phyloP scores from a whole-genome alignment of 352 stramenopile genomes.

The Pythium sukuiense region DNA sequence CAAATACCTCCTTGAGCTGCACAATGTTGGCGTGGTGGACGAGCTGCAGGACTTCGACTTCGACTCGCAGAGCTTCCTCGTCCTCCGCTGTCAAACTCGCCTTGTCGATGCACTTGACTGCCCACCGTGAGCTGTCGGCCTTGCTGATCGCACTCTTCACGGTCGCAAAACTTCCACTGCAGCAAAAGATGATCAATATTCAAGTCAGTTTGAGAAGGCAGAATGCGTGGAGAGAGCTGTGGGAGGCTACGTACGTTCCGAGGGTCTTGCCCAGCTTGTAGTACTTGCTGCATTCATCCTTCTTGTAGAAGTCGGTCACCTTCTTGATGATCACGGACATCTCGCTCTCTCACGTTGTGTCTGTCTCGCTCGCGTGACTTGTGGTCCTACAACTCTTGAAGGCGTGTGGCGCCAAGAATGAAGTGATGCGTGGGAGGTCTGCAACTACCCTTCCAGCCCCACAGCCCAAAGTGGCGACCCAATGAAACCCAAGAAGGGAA shows the following conservation, averaged over 20 bases:
- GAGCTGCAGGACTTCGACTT: slow-evolving; percentile 83
- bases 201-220: neutral
- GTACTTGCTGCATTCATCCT: slow-evolving; percentile 86
- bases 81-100: slow-evolving; percentile 76
- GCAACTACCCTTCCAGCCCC: neutral
- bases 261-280: slow-evolving; percentile 90
- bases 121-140: slow-evolving; percentile 73
- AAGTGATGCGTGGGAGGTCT: neutral
- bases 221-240: neutral
- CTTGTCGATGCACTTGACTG: slow-evolving; percentile 87
- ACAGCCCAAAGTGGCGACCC: neutral
- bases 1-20: slow-evolving; percentile 84
- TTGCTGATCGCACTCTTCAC: slow-evolving; percentile 84
- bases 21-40: slow-evolving; percentile 89
- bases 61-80: slow-evolving; percentile 76
- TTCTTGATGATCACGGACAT: slow-evolving; percentile 85
- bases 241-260: slow-evolving; percentile 63
- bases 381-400: neutral
- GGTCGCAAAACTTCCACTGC: slow-evolving; percentile 81
- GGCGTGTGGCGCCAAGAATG: slow-evolving; percentile 4
- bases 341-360: neutral
- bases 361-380: neutral
- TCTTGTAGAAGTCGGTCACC: slow-evolving; percentile 87
- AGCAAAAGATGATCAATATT: slow-evolving; percentile 4
- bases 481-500: neutral